A percentile compares a stretch with the other conserved stretches of the same genome.
These are phyloP conservation scores for Diaporthe vexans DNA, from an alignment of 2,329 filamentous ascomycete species.

Conservation along the genomic window DNA sequence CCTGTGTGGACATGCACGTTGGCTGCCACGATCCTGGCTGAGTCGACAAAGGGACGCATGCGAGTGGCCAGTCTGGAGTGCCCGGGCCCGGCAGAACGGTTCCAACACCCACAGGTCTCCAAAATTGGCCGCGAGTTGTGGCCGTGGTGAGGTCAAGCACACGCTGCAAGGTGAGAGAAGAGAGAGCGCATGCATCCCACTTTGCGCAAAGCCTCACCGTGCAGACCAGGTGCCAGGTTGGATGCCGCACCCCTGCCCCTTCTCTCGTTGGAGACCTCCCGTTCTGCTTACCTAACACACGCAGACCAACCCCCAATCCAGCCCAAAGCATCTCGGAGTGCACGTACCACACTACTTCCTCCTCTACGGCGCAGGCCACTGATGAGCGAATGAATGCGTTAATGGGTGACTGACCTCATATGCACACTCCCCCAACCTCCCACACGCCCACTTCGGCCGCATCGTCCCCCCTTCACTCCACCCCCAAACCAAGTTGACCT, in stretches of 20 bases:
- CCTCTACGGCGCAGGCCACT: not conserved
- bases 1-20: constrained; percentile 13
- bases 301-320: no score
- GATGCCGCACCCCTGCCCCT: not conserved
- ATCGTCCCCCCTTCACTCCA: not conserved
- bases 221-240: not conserved
- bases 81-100: constrained; percentile 37
- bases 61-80: constrained; percentile 21
- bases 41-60: constrained; percentile 29
- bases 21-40: constrained; percentile 29
- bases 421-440: not conserved
- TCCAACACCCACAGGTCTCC: constrained; percentile 1
- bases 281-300: constrained; percentile 19
- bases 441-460: not conserved
- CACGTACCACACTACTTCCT: not conserved
- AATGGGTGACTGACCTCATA: not conserved
- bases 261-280: constrained; percentile 17
- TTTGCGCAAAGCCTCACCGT: constrained; percentile 22
- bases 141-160: constrained; percentile 18
- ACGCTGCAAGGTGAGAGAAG: constrained; percentile 3
- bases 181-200: not conserved
- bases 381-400: not conserved
- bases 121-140: constrained; percentile 20
- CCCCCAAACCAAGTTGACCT: constrained; percentile 10
- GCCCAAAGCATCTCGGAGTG: not conserved